Conservation (phyloP, 148 eudicot species). For the Oxyria digyna region DNA sequence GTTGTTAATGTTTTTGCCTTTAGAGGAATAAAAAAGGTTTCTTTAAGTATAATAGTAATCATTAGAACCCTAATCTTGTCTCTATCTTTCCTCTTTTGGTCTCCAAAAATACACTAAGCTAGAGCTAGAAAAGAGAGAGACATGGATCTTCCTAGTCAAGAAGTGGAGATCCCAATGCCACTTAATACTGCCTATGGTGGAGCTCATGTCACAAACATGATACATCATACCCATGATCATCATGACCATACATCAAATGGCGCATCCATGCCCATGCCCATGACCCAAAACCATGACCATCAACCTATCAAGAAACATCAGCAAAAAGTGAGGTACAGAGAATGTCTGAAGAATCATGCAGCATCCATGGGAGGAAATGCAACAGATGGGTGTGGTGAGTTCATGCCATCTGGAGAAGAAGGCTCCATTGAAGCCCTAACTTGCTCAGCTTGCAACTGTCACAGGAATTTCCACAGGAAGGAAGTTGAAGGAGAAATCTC, state of each 20-base stretch:
- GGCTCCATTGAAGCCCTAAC: conserved; percentile 42
- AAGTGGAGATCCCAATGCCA: conserved; percentile 47
- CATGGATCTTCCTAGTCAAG: conserved; percentile 46
- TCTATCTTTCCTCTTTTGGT: conserved; percentile 7
- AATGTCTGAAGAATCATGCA: conserved; percentile 61
- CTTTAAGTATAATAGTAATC: background rate
- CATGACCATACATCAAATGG: conserved; percentile 19
- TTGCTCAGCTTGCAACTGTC: conserved; percentile 59
- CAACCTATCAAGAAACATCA: background rate
- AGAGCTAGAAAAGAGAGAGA: conserved; percentile 1
- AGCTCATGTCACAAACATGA: conserved; percentile 27
- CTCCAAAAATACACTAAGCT: background rate
- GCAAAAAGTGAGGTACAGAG: conserved; percentile 25
- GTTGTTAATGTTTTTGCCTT: conserved; percentile 3
- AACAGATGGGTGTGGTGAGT: conserved; percentile 64
- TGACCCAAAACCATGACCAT: conserved; percentile 14
- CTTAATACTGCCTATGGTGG: conserved; percentile 31
- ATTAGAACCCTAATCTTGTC: conserved; percentile 1
- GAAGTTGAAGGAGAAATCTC: conserved; percentile 36
- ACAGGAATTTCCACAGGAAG: conserved; percentile 59
- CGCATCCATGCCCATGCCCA: conserved; percentile 3
- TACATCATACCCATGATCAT: background rate
- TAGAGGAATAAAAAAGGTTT: background rate
- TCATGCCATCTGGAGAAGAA: conserved; percentile 51
- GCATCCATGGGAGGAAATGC: conserved; percentile 59